Evolutionary conservation across 2,329 filamentous ascomycete genomes (phyloP).

Genomic region (Daldinia eschscholtzii): DNA sequence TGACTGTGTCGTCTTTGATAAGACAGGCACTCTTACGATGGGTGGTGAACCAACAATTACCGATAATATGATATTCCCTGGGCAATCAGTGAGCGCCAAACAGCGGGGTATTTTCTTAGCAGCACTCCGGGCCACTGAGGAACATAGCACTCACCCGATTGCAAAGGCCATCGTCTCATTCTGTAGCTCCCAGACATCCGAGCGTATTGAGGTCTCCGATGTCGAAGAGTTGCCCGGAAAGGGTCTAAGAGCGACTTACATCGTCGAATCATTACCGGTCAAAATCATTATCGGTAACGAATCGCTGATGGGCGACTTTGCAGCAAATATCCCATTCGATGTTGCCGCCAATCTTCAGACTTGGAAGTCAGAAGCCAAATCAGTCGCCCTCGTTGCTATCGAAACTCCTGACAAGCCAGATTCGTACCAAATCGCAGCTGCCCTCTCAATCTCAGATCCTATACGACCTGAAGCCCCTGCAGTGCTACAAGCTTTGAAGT

Average conservation of each 20-base stretch:
- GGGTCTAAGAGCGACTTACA: slow-evolving; percentile 72
- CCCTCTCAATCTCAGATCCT: slow-evolving; percentile 84
- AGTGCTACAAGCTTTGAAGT: slow-evolving; percentile 74
- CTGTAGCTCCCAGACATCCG: slow-evolving; percentile 60
- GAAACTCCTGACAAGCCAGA: slow-evolving; percentile 42
- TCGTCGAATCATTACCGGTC: slow-evolving; percentile 52
- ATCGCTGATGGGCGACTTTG: slow-evolving; percentile 69
- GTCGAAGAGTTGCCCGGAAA: slow-evolving; percentile 78
- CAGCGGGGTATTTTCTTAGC: slow-evolving; percentile 58
- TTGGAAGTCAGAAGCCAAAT: slow-evolving; percentile 75
- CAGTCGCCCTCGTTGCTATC: slow-evolving; percentile 70
- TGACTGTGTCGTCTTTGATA: slow-evolving; percentile 87
- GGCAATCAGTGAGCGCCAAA: slow-evolving; percentile 41
- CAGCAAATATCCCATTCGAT: slow-evolving; percentile 55
- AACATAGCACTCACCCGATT: slow-evolving; percentile 80
- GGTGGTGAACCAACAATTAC: slow-evolving; percentile 79
- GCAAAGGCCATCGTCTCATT: slow-evolving; percentile 77
- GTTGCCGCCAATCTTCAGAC: slow-evolving; percentile 58
- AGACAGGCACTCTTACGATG: slow-evolving; percentile 85
- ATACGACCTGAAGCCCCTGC: slow-evolving; percentile 78
- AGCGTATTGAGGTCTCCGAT: slow-evolving; percentile 52
- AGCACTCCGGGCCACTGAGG: slow-evolving; percentile 72
- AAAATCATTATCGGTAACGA: slow-evolving; percentile 80
- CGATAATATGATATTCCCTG: slow-evolving; percentile 60
- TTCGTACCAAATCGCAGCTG: slow-evolving; percentile 68